phyloP scores from a whole-genome alignment of 306 rosid species.

The Acacia crassicarpa region DNA sequence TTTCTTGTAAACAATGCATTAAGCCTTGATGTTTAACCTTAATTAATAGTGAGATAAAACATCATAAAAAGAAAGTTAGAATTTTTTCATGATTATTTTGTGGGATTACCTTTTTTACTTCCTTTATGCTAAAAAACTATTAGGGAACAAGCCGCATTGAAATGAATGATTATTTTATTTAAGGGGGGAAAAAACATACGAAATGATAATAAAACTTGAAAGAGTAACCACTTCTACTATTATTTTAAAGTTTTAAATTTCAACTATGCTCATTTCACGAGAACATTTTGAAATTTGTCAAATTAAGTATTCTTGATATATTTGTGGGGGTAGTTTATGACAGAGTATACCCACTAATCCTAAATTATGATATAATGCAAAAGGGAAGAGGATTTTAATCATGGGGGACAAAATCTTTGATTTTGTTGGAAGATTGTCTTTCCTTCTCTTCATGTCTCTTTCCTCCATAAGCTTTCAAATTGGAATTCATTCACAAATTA shows the following conservation, averaged over 20 bases:
- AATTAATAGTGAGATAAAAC: not conserved
- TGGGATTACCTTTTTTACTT: too few relatives aligned
- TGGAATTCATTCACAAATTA: not conserved
- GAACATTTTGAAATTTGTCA: not conserved
- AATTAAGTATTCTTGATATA: not conserved
- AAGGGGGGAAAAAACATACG: too few relatives aligned
- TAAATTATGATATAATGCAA: conserved; percentile 29
- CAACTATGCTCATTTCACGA: too few relatives aligned
- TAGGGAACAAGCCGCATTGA: too few relatives aligned
- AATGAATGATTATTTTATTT: too few relatives aligned
- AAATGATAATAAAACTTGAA: not conserved
- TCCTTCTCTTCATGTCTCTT: conserved; percentile 33
- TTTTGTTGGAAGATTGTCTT: conserved; percentile 66
- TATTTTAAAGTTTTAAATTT: too few relatives aligned
- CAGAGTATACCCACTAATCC: conserved; percentile 31
- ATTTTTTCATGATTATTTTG: too few relatives aligned
- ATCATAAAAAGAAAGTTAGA: not conserved
- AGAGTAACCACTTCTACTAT: too few relatives aligned
- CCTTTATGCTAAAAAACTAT: too few relatives aligned
- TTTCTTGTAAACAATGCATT: conserved; percentile 17
- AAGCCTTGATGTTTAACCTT: conserved; percentile 16
- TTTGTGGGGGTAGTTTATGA: not conserved
- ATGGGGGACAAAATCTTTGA: conserved; percentile 77
- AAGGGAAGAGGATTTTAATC: conserved; percentile 61
- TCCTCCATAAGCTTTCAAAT: not conserved